phyloP scores from a whole-genome alignment of 2,329 filamentous ascomycete genomes.

The Didymella pinodella region DNA sequence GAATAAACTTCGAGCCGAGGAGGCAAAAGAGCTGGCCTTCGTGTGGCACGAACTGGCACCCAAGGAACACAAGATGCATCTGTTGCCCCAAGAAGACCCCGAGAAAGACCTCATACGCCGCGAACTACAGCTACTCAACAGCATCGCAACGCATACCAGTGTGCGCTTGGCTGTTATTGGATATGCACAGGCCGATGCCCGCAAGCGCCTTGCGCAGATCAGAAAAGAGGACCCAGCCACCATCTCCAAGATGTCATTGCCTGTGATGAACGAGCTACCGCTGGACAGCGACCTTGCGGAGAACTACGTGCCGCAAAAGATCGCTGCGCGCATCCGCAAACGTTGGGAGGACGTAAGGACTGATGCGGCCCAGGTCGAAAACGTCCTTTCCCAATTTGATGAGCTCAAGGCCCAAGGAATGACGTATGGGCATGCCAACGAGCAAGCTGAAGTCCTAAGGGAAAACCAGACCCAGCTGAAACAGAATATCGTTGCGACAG shows the following conservation, averaged over 20 bases:
- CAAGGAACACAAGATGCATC: conserved; percentile 32
- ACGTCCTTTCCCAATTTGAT: conserved; percentile 11
- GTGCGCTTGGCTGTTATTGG: conserved; percentile 22
- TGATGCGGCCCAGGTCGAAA: conserved; percentile 3
- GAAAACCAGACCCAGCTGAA: conserved; percentile 13
- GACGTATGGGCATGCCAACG: conserved; percentile 1
- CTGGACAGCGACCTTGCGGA: neutral
- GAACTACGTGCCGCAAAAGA: conserved; percentile 4
- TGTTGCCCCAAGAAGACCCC: conserved; percentile 16
- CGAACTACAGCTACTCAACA: conserved; percentile 31
- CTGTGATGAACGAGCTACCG: neutral
- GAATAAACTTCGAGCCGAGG: conserved; percentile 17
- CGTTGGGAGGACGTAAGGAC: conserved; percentile 8
- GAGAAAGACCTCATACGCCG: conserved; percentile 27
- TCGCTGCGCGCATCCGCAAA: conserved; percentile 7
- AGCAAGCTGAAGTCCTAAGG: conserved; percentile 6
- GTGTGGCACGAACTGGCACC: conserved; percentile 26
- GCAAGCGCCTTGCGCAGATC: conserved; percentile 28
- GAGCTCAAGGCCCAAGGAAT: conserved; percentile 12
- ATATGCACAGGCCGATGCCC: conserved; percentile 28
- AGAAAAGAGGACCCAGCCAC: conserved; percentile 8
- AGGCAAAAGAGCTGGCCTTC: conserved; percentile 23
- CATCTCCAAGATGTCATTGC: neutral
- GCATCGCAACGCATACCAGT: conserved; percentile 15
- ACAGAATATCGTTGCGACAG: conserved; percentile 26